Conservation (phyloP, 345 rosid species). For the Excoecaria agallocha region DNA sequence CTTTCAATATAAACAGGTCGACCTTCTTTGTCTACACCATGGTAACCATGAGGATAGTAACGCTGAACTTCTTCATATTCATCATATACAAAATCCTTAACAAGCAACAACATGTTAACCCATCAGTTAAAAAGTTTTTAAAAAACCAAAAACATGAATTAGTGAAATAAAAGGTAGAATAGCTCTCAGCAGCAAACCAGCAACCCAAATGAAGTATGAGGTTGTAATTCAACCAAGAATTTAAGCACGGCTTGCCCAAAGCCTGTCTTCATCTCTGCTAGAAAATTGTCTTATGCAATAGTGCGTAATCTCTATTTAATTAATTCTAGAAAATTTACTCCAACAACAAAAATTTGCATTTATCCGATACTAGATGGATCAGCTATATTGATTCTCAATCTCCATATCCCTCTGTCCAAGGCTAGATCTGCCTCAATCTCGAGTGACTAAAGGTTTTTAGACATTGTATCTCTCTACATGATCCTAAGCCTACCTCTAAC, state of each 20-base stretch:
- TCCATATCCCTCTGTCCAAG: too few relatives aligned
- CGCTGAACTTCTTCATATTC: slow-evolving; percentile 76
- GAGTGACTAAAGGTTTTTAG: too few relatives aligned
- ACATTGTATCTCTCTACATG: too few relatives aligned
- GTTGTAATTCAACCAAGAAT: slow-evolving; percentile 5
- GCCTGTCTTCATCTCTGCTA: slow-evolving; percentile 9
- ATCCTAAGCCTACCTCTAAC: too few relatives aligned
- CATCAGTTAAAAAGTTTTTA: slow-evolving; percentile 6
- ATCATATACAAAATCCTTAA: slow-evolving; percentile 82
- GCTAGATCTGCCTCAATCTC: too few relatives aligned
- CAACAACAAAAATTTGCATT: too few relatives aligned
- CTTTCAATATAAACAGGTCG: slow-evolving; percentile 86
- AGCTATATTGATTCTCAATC: too few relatives aligned
- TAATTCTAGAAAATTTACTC: neutral
- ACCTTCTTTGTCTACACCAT: slow-evolving; percentile 90
- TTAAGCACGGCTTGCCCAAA: neutral
- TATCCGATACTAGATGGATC: too few relatives aligned
- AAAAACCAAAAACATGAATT: neutral
- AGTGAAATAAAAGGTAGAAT: neutral
- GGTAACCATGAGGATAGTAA: slow-evolving; percentile 93
- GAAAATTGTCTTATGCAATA: slow-evolving; percentile 16
- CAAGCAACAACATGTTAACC: slow-evolving; percentile 11
- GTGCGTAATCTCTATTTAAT: slow-evolving; percentile 1
- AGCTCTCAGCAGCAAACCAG: slow-evolving; percentile 13
- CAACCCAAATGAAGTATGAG: neutral